phyloP scores from a whole-genome alignment of 108 stramenopile species.

The Cyclotella sp. region DNA sequence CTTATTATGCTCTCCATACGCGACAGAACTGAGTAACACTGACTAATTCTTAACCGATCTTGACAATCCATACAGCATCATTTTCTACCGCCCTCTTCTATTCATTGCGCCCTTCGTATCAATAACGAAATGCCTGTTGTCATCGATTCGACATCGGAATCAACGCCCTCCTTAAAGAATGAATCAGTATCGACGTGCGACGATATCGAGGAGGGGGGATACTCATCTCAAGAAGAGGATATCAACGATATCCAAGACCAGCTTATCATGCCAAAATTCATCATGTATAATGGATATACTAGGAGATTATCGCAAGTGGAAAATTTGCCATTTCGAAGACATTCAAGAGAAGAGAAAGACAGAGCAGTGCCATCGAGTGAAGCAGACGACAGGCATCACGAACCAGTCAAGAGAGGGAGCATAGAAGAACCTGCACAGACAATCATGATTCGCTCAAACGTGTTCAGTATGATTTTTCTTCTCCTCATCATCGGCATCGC shows the following conservation, averaged over 20 bases:
- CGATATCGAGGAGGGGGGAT: constrained; percentile 5
- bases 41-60: no score
- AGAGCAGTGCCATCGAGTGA: neutral
- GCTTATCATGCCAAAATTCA: neutral
- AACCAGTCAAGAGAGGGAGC: neutral
- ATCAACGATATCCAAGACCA: neutral
- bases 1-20: no score
- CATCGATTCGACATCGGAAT: neutral
- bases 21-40: no score
- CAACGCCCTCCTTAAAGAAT: constrained; percentile 2
- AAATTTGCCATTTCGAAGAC: neutral
- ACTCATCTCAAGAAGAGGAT: constrained; percentile 7
- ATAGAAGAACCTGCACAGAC: neutral
- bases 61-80: no score
- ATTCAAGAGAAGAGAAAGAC: neutral
- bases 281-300: neutral
- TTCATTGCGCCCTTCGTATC: no score
- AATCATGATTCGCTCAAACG: neutral
- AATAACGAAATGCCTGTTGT: no score
- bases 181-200: neutral
- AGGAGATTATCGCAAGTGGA: neutral
- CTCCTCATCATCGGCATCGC: constrained; percentile 8
- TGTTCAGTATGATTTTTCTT: neutral
- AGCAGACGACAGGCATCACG: neutral
- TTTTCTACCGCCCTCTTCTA: no score